Conservation (phyloP, 2,329 filamentous ascomycete species). For the Emergomyces africanus region DNA sequence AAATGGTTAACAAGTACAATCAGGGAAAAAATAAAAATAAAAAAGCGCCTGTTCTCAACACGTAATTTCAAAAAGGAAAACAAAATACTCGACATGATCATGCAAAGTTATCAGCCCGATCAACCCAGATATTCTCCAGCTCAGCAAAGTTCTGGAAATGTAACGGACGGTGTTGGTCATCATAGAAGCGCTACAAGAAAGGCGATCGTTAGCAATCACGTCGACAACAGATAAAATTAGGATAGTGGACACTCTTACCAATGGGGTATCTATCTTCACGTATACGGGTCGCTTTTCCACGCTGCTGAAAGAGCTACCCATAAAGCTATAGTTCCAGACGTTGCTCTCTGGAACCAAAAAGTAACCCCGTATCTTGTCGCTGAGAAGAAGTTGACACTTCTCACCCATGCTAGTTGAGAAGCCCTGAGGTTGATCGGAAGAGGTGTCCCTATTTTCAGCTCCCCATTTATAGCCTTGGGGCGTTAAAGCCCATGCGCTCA, state of each 20-base stretch:
- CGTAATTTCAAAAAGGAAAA: not conserved
- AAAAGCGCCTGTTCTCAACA: constrained; percentile 13
- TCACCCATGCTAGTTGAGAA: constrained; percentile 88
- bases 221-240: not conserved
- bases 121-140: constrained; percentile 92
- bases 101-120: constrained; percentile 84
- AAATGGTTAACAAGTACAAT: constrained; percentile 8
- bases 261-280: constrained; percentile 86
- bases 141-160: constrained; percentile 98
- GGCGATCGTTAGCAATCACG: constrained; percentile 4
- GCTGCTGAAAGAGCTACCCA: constrained; percentile 76
- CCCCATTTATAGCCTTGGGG: constrained; percentile 95
- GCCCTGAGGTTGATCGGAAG: constrained; percentile 85
- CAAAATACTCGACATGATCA: constrained; percentile 32
- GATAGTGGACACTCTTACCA: constrained; percentile 19
- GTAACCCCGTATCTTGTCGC: constrained; percentile 86
- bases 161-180: constrained; percentile 76
- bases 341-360: constrained; percentile 88
- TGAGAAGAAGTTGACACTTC: constrained; percentile 87
- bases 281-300: constrained; percentile 85
- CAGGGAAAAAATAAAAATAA: constrained; percentile 5
- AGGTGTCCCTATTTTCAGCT: constrained; percentile 83
- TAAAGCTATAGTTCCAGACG: constrained; percentile 97
- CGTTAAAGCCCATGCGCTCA: constrained; percentile 86
- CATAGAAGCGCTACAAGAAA: constrained; percentile 57